Evolutionary conservation across 768 basidiomycete species (phyloP).

Genomic region (Sarcomyxa edulis): DNA sequence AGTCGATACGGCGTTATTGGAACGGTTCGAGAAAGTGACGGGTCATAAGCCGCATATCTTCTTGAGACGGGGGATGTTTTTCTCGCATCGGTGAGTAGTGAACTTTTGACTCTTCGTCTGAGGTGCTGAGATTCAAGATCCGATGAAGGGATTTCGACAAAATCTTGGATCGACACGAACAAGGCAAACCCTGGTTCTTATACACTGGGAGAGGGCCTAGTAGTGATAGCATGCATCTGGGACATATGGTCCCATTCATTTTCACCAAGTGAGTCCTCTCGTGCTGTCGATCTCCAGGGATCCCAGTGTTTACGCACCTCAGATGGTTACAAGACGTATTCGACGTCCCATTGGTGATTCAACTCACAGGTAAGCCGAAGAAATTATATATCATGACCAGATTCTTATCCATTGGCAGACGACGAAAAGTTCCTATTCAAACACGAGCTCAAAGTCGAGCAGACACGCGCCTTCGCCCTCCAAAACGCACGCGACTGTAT

Average conservation of each 20-base stretch:
- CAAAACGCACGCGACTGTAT: slow-evolving; percentile 96
- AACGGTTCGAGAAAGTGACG: slow-evolving; percentile 88
- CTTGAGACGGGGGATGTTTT: slow-evolving; percentile 90
- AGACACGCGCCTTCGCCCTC: slow-evolving; percentile 75
- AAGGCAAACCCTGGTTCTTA: slow-evolving; percentile 95
- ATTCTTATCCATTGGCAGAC: slow-evolving; percentile 39
- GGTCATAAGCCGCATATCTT: slow-evolving; percentile 85
- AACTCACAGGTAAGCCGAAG: slow-evolving; percentile 72
- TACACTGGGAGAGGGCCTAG: slow-evolving; percentile 98
- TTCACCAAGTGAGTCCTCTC: slow-evolving; percentile 82
- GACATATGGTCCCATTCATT: slow-evolving; percentile 95
- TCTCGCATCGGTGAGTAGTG: slow-evolving; percentile 82
- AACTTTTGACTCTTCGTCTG: background rate
- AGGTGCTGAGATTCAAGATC: background rate
- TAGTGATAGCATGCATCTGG: slow-evolving; percentile 95
- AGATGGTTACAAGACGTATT: slow-evolving; percentile 98
- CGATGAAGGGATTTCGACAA: slow-evolving; percentile 80
- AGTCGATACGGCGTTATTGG: slow-evolving; percentile 70
- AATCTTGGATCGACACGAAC: slow-evolving; percentile 93
- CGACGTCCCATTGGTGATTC: slow-evolving; percentile 89
- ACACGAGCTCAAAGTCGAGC: slow-evolving; percentile 85
- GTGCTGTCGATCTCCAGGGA: background rate
- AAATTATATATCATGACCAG: background rate
- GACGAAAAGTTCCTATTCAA: slow-evolving; percentile 99
- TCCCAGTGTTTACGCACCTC: slow-evolving; percentile 2